These are phyloP conservation scores for Vanrija sp. DNA, from an alignment of 1,284 basidiomycete genomes.

Conservation along the genomic window DNA sequence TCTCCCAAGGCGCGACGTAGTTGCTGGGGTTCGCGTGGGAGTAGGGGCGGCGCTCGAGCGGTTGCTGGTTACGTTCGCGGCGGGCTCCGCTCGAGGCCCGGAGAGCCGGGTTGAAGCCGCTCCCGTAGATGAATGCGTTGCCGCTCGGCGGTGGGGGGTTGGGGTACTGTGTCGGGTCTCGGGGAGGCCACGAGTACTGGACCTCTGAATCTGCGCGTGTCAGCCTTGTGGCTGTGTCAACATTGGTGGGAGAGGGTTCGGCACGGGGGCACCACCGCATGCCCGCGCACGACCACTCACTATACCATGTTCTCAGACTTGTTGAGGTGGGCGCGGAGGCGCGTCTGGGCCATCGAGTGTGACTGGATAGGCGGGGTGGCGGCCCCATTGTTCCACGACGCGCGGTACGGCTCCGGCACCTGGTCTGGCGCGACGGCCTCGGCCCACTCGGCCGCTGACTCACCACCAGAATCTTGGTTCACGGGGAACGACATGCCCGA, in stretches of 20 bases:
- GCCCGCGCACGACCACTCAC: background rate
- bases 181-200: constrained; percentile 55
- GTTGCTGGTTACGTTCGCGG: constrained; percentile 30
- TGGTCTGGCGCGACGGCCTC: constrained; percentile 29
- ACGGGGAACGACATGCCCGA: constrained; percentile 74
- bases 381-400: constrained; percentile 7
- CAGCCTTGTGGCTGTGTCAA: constrained; percentile 5
- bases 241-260: background rate
- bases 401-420: background rate
- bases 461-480: constrained; percentile 71
- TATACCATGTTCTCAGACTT: constrained; percentile 13
- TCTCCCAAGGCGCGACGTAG: constrained; percentile 11
- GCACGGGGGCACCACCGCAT: background rate
- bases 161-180: constrained; percentile 48
- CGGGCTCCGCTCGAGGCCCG: constrained; percentile 55
- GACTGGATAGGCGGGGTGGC: constrained; percentile 2
- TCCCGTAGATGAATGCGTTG: constrained; percentile 80
- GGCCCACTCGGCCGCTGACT: constrained; percentile 52
- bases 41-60: too few relatives aligned
- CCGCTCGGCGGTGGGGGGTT: constrained; percentile 45
- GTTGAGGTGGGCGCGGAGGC: constrained; percentile 13
- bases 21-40: too few relatives aligned
- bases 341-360: constrained; percentile 6
- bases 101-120: constrained; percentile 66
- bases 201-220: constrained; percentile 42